Conservation (phyloP, 1,139 yeast genomes). For the Magnusiomyces sp. region DNA sequence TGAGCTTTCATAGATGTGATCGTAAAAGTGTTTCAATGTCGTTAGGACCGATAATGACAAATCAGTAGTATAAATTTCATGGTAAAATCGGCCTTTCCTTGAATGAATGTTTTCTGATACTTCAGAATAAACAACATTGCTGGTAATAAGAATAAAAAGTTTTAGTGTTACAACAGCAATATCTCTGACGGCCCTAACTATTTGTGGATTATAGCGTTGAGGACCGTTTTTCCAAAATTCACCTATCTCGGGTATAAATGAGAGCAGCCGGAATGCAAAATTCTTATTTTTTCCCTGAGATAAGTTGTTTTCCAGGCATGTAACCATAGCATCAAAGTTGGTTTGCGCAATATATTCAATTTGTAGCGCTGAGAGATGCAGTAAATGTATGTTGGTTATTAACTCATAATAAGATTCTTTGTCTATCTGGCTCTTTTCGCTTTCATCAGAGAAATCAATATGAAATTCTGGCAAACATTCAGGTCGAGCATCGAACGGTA, state of each 20-base stretch:
- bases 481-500: conserved; percentile 4
- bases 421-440: not conserved
- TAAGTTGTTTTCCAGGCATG: not conserved
- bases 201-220: not conserved
- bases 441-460: not conserved
- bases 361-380: conserved; percentile 14
- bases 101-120: conserved; percentile 3
- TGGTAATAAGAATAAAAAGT: conserved; percentile 16
- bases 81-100: conserved; percentile 7
- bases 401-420: conserved; percentile 6
- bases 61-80: conserved; percentile 6
- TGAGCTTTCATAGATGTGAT: not conserved
- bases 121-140: conserved; percentile 11
- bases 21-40: no score
- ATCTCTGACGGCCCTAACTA: conserved; percentile 4
- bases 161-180: conserved; percentile 11
- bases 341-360: conserved; percentile 13
- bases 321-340: not conserved
- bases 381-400: conserved; percentile 12
- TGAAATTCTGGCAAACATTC: not conserved
- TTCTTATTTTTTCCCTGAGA: no score
- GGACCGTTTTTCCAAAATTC: not conserved
- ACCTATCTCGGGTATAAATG: not conserved
- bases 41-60: no score
- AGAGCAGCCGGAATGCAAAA: conserved; percentile 1